Evolutionary conservation across 495 filamentous ascomycete genomes (phyloP).

Genomic region (Schizothecium vesticola): DNA sequence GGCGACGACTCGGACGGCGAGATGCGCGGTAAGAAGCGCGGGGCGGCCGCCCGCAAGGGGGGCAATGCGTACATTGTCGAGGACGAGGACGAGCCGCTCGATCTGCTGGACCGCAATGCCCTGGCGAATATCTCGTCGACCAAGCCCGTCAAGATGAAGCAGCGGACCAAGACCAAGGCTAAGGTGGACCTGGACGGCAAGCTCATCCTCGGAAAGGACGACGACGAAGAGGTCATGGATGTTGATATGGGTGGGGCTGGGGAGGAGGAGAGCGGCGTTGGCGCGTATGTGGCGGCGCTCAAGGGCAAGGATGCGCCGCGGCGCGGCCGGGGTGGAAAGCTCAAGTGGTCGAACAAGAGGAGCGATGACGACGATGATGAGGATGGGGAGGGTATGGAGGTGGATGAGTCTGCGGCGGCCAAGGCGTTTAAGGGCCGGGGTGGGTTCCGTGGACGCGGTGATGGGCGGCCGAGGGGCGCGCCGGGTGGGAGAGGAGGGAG

Average conservation of each 20-base stretch:
- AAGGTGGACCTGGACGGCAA: slow-evolving; percentile 83
- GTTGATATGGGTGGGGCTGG: slow-evolving; percentile 46
- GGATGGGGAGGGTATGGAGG: slow-evolving; percentile 62
- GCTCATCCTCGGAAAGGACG: slow-evolving; percentile 65
- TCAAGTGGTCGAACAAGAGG: slow-evolving; percentile 72
- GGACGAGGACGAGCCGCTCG: slow-evolving; percentile 86
- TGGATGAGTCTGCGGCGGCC: slow-evolving; percentile 34
- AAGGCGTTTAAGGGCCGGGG: slow-evolving; percentile 43
- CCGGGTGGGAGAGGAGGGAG: slow-evolving; percentile 10
- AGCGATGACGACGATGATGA: slow-evolving; percentile 58
- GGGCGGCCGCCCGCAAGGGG: slow-evolving; percentile 45
- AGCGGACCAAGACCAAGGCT: slow-evolving; percentile 53
- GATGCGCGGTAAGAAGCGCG: slow-evolving; percentile 46
- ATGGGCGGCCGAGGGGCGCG: slow-evolving; percentile 10
- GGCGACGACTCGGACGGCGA: slow-evolving; percentile 61
- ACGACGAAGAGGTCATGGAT: slow-evolving; percentile 55
- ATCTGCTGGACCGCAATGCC: slow-evolving; percentile 81
- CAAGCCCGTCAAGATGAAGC: slow-evolving; percentile 61
- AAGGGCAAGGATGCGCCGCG: slow-evolving; percentile 75
- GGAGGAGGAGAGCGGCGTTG: slow-evolving; percentile 60
- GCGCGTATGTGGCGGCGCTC: slow-evolving; percentile 88
- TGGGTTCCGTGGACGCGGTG: slow-evolving; percentile 27
- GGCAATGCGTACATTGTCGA: slow-evolving; percentile 81
- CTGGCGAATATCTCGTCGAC: slow-evolving; percentile 90
- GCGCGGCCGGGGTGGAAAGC: slow-evolving; percentile 73